Evolutionary conservation across 345 rosid genomes (phyloP).

Genomic region (Hibiscus tridactylites): DNA sequence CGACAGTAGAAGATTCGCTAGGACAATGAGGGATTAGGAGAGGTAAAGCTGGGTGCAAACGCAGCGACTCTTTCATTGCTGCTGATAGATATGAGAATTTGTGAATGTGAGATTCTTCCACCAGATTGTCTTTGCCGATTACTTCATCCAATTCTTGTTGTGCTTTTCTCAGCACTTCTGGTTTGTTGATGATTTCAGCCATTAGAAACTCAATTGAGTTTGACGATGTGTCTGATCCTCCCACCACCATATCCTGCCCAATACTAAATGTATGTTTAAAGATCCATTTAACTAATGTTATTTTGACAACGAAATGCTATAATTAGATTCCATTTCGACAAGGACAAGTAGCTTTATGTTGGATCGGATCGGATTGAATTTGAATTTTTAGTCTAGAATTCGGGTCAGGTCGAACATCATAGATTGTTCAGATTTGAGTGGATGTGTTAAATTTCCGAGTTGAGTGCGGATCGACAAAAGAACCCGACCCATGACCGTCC

Average conservation of each 20-base stretch:
- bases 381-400: no score
- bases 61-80: conserved; percentile 43
- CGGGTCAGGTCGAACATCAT: no score
- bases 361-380: no score
- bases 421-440: no score
- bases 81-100: conserved; percentile 35
- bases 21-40: conserved; percentile 51
- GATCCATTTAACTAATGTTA: not conserved
- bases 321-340: no score
- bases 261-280: not conserved
- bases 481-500: no score
- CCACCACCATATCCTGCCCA: conserved; percentile 22
- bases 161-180: conserved; percentile 29
- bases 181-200: conserved; percentile 48
- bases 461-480: no score
- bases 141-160: conserved; percentile 45
- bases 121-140: conserved; percentile 31
- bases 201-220: conserved; percentile 42
- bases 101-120: conserved; percentile 42
- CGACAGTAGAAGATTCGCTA: conserved; percentile 16
- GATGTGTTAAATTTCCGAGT: no score
- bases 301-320: no score
- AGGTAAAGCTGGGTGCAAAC: conserved; percentile 49
- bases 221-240: conserved; percentile 50
- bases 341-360: no score